Evolutionary conservation across 768 basidiomycete species (phyloP), one percentile per base, ranked within the genome.

Genomic region (Rhodotorula diobovata): DNA sequence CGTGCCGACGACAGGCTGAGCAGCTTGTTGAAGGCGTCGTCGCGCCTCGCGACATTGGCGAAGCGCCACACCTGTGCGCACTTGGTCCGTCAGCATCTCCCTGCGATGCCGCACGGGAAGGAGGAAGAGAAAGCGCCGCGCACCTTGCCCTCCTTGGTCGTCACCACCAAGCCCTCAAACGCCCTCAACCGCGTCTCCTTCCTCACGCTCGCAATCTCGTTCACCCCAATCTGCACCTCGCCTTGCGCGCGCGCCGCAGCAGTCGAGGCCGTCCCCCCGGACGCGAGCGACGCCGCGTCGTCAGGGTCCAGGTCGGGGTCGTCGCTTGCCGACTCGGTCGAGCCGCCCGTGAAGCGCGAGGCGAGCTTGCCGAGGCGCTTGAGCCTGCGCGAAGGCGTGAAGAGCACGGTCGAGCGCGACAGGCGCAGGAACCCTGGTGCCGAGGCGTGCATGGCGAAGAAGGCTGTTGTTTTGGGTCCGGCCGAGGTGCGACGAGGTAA

Each of bases 11-110:
- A 66, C 10, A 64, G 34, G 11, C 61, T 55, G 20, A 70, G 57
- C 10, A 73, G n/a, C 57, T 69, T 73, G 61, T 59, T 70, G 65
- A 73, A 69, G 1, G 56, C 61, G 3, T 70, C 72, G 57, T 73
- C 72, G 32, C 72, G 51, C 12, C 61, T 34, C 2, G 65, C 41
- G 34, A 73, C 68, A 45, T 67, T 69, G 2, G 61, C 30, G 35
- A 70, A 67, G 30, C 58, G 55, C 30, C 21, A 67, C 30, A 23
- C 21, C 72, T 73, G 60, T 6, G 34, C 18, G 23, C 18, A 16
- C 16, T 20, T 25, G n/a, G 8, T 37, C 2, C 50, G 43, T 11
- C 4, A n/a, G 23, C 48, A 25, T 55, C 54, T 39, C n/a, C 4
- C 18, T 20, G 32, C 16, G n/a, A 53, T 21, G 14, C 46, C 15